These are phyloP conservation scores for Thamnidium elegans DNA, from an alignment of 192 early-diverging fungal genomes.

Conservation along the genomic window DNA sequence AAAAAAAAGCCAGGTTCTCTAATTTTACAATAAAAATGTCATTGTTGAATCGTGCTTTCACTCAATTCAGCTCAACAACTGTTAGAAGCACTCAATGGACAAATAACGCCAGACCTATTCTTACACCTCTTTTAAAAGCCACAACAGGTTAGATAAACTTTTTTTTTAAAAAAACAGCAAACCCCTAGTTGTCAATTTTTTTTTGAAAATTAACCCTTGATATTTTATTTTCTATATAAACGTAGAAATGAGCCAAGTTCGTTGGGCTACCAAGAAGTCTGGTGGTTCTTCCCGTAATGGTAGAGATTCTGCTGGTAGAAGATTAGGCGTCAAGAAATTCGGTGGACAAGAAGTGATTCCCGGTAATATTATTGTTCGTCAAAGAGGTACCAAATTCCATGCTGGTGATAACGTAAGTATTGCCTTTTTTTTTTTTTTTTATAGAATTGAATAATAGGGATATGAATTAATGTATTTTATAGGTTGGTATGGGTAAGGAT, in stretches of 20 bases:
- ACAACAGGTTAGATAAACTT: no score
- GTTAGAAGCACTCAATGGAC: no score
- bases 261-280: slow-evolving; percentile 75
- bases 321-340: slow-evolving; percentile 76
- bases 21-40: no score
- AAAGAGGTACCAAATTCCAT: slow-evolving; percentile 75
- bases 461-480: not conserved
- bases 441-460: not conserved
- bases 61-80: no score
- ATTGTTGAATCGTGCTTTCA: no score
- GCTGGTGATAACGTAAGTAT: slow-evolving; percentile 70
- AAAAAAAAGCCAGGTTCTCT: no score
- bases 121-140: no score
- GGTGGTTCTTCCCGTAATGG: slow-evolving; percentile 78
- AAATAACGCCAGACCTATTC: no score
- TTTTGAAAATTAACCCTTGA: no score
- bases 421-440: not conserved
- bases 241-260: slow-evolving; percentile 46
- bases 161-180: no score
- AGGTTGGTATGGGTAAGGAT: slow-evolving; percentile 73
- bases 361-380: slow-evolving; percentile 80
- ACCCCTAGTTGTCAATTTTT: no score
- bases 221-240: no score
- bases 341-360: slow-evolving; percentile 67
- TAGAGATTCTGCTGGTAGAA: slow-evolving; percentile 74